Evolutionary conservation across 805 yeast genomes (phyloP), one percentile per base, ranked within the genome.

Genomic region (Jamesozyma hellenica): DNA sequence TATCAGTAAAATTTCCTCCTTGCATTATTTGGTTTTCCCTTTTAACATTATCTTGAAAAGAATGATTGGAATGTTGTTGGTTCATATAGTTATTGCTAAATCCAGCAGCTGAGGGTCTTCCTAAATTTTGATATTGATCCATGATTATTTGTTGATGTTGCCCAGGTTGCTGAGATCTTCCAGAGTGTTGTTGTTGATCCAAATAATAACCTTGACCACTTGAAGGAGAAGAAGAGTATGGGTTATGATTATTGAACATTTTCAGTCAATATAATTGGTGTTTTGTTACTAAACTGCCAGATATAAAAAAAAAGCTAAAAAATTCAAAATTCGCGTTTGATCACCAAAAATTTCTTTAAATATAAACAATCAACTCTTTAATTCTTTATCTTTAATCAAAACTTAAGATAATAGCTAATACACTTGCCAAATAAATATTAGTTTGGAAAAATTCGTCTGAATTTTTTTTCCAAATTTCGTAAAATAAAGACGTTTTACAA

Each of bases 21-120:
- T 33, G 41, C n/a, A 38, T 31, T 12, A 41, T 30, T 13, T 30
- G 27, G 16, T 36, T 29, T 15, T 28, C 18, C 14, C 43, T 38
- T 35, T 52, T 53, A 16, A 48, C 33, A 18, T 49, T 53, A 6
- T 53, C 60, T 28, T 53, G 67, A 16, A 65, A 45, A 1, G 69
- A 65, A 32, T 56, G 67, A 14, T 63, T 66, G 1, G 69, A 65
- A 15, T 57, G 60, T 42, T 64, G 68, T 33, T 53, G 57, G 32
- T 55, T 56, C 59, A 61, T 53, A 40, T 64, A 64, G 36, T 56
- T 61, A 5, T 55, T 42, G 35, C 65, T 59, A 39, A 64, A 65
- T 36, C 52, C 59, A 2, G 62, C 60, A 4, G 55, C 51, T 1
- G 67, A 66, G 26, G 66, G 68, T 30, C 48, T 47, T 11, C 55